Evolutionary conservation across 768 basidiomycete genomes (phyloP), one percentile per base, ranked within the genome.

Genomic region (Lanmaoa rubissima): DNA sequence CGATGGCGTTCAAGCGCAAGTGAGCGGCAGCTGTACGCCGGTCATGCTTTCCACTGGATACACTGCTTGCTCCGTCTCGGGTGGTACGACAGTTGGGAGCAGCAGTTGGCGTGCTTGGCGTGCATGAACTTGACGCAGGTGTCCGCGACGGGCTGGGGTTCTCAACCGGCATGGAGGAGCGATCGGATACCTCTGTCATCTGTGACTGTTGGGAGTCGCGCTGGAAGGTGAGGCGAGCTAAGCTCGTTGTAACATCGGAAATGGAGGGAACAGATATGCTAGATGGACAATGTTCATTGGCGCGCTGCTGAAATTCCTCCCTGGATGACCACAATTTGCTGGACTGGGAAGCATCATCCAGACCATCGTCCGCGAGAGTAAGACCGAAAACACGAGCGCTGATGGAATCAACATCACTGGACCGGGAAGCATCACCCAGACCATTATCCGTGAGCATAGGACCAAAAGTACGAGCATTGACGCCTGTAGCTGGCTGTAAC

Each of bases 311-410:
- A 26, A 26, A 26, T 26, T 26, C 26, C 26, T 26, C 26, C 51
- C 51, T 52, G 5, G 34, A 52, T 10, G 42, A 43, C 51, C 51
- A 52, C 6, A 52, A 26, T 52, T 52, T 52, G 16, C 31, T 43
- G n/a, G 39, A 14, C 16, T 41, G 40, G 12, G 49, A 51, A 32
- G 26, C 26, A 26, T 26, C 2, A 16, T 42, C 32, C 11, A 2
- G 49, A 5, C 32, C 32, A n/a, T 43, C 14, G 8, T 43, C 51
- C 2, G 2, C 35, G 32, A 51, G 34, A n/a, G 2, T 48, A 12
- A 36, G 13, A 3, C 21, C 21, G 16, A 48, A 48, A 13, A 48
- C 5, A 16, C 21, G 2, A 10, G 47, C 14, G 8, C 19, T 36
- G 17, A 48, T 19, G 5, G 9, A 21, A 9, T 48, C 14, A 5